phyloP scores from a whole-genome alignment of 495 filamentous ascomycete species.

The Bombardia bombarda region DNA sequence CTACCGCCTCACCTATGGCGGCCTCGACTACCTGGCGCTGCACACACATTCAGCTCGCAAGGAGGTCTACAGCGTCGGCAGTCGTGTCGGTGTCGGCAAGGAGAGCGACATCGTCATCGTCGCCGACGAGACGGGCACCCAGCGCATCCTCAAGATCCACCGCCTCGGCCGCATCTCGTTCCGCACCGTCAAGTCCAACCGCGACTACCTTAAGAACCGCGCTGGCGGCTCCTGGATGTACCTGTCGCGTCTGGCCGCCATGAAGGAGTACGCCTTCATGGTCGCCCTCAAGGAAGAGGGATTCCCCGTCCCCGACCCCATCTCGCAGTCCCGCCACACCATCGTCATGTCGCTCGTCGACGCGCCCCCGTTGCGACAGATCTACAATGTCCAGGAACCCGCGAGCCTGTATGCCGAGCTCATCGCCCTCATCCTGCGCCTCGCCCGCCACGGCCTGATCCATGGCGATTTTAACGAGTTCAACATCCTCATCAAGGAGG shows the following conservation, averaged over 20 bases:
- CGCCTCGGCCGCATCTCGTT: conserved; percentile 94
- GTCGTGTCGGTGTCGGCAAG: conserved; percentile 93
- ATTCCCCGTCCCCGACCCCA: conserved; percentile 81
- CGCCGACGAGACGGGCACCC: conserved; percentile 54
- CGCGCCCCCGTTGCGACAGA: conserved; percentile 79
- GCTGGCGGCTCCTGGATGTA: conserved; percentile 85
- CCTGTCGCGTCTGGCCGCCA: conserved; percentile 82
- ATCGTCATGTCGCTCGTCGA: conserved; percentile 91
- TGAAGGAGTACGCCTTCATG: conserved; percentile 94
- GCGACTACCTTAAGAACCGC: conserved; percentile 86
- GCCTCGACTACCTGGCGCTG: conserved; percentile 91
- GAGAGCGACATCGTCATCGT: conserved; percentile 95
- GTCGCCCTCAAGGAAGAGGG: conserved; percentile 69
- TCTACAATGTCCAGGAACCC: conserved; percentile 69
- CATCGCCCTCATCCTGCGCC: conserved; percentile 73
- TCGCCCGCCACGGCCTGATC: conserved; percentile 85
- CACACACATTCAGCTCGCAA: conserved; percentile 75
- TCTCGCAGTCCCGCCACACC: conserved; percentile 83
- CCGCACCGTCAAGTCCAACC: conserved; percentile 87
- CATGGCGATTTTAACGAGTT: conserved; percentile 99
- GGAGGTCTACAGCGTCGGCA: conserved; percentile 81
- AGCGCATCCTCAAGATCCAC: conserved; percentile 81
- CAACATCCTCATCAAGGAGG: conserved; percentile 88
- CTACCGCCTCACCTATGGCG: conserved; percentile 94
- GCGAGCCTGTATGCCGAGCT: conserved; percentile 78